A percentile compares a stretch with the other conserved stretches of the same genome.
Evolutionary conservation across 139 green algal species (phyloP).

Genomic region (Chlorokybus atmophyticus): DNA sequence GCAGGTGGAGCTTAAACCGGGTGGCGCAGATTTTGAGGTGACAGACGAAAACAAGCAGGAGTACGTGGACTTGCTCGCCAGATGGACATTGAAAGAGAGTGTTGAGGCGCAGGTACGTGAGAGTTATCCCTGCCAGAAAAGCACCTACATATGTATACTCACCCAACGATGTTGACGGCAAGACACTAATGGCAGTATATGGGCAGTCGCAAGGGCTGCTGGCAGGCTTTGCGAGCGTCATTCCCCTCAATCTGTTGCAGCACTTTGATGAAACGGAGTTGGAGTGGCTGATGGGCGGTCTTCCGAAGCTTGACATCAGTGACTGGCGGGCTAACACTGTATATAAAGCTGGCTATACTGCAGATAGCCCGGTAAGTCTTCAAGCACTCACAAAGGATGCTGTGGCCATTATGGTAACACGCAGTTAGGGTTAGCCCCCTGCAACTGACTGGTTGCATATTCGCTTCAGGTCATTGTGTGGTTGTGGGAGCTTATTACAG

Average conservation of each 20-base stretch:
- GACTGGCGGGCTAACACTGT: constrained; percentile 76
- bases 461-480: too few relatives aligned
- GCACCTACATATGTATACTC: background rate
- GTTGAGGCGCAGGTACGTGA: constrained; percentile 61
- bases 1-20: constrained; percentile 40
- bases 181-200: background rate
- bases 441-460: background rate
- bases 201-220: background rate
- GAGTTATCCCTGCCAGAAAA: constrained; percentile 14
- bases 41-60: constrained; percentile 82
- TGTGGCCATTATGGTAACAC: constrained; percentile 71
- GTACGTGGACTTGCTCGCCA: constrained; percentile 80
- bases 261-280: constrained; percentile 94
- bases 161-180: background rate
- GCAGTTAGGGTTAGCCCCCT: constrained; percentile 52
- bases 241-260: too few relatives aligned
- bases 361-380: too few relatives aligned
- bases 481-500: constrained; percentile 63
- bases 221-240: background rate
- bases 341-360: constrained; percentile 61
- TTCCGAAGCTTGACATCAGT: constrained; percentile 83
- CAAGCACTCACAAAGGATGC: too few relatives aligned
- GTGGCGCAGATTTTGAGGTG: constrained; percentile 50
- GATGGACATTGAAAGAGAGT: constrained; percentile 72
- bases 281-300: constrained; percentile 86